These are phyloP conservation scores for Colletotrichum godetiae DNA, from an alignment of 2,329 filamentous ascomycete species.

Conservation along the genomic window DNA sequence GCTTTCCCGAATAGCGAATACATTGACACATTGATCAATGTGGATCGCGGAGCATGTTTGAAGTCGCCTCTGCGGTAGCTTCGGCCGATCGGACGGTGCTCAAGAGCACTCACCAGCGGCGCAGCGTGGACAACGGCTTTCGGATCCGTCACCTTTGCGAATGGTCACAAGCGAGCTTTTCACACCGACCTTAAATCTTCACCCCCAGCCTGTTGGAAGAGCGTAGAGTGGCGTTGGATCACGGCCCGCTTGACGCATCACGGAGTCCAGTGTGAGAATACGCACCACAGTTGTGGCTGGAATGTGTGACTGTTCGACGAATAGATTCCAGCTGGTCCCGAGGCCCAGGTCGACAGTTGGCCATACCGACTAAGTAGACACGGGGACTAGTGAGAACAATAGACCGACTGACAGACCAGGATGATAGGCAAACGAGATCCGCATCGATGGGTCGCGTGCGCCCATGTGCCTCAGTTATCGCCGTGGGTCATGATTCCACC, in stretches of 20 bases:
- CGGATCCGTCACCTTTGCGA: neutral
- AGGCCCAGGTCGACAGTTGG: neutral
- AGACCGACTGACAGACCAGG: constrained; percentile 15
- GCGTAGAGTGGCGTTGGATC: constrained; percentile 18
- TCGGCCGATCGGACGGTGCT: neutral
- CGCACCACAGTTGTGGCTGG: constrained; percentile 2
- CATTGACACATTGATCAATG: neutral
- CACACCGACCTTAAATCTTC: no score
- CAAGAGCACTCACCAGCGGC: constrained; percentile 1
- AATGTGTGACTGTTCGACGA: neutral
- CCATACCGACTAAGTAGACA: neutral
- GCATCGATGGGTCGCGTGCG: constrained; percentile 24
- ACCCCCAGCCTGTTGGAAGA: neutral
- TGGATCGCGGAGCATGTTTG: neutral
- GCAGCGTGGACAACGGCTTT: neutral
- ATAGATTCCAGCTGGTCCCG: neutral
- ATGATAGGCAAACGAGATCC: constrained; percentile 9
- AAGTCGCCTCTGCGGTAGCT: neutral
- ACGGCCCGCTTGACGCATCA: constrained; percentile 22
- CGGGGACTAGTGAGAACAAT: neutral
- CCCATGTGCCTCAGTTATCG: neutral
- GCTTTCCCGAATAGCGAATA: neutral
- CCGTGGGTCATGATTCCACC: constrained; percentile 9
- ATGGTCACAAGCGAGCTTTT: neutral
- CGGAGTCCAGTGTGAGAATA: neutral